Evolutionary conservation across 768 basidiomycete genomes (phyloP), one percentile per base, ranked within the genome.

Genomic region (Podaxis carcinomalis): DNA sequence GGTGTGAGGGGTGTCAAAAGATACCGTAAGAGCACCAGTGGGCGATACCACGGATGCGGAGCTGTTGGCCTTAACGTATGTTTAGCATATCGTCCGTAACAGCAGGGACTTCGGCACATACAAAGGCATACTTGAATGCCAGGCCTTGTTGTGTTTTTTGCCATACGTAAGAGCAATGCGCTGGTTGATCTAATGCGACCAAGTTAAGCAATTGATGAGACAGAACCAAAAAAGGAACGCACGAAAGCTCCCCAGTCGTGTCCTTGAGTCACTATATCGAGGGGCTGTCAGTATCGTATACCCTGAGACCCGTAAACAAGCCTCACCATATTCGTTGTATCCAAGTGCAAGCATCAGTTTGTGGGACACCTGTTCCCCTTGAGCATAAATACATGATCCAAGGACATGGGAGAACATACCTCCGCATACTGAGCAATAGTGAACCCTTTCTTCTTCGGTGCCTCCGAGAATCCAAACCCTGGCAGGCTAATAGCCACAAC

Each of bases 401-500:
- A 25, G 21, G 10, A 21, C 10, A 5, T 11, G 6, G 59, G 7
- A n/a, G 9, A 25, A 58, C 63, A 9, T 49, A 81, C 86, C 71
- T 88, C 83, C 0, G 84, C 84, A 51, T 79, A 83, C 58, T 87
- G 83, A 1, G 67, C 36, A 1, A 70, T 35, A 3, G 61, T 63
- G 57, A 87, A 86, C 1, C 83, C 84, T 63, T 74, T 75, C 65
- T 80, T 83, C 44, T 66, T 76, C 3, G 83, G 79, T 0, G 77
- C 82, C 11, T 83, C 75, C 0, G 86, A 87, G 67, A 87, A 88
- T 0, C 85, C 87, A 70, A 70, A 88, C 0, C 83, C 84, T 13
- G 87, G 87, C 1, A 88, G 64, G 63, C 84, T 83, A 9, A 80
- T 63, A 0, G 80, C 83, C 0, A 89, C 84, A n/a, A 88, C 84